Conservation (phyloP, 2,329 filamentous ascomycete genomes). For the Fusarium metavorans region DNA sequence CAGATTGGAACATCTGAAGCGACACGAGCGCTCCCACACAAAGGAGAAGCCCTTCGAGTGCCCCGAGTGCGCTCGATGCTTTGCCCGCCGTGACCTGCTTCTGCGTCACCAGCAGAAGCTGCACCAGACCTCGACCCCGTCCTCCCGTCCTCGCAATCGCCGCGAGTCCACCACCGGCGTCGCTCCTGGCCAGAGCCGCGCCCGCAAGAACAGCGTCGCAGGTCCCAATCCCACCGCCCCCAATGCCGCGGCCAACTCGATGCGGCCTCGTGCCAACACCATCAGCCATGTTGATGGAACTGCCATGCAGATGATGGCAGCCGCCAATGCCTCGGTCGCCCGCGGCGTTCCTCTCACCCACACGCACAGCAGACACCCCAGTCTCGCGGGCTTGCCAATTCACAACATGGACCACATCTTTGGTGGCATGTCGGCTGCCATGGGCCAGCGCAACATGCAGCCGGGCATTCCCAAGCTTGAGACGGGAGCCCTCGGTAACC, state of each 20-base stretch:
- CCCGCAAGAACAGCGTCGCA: conserved; percentile 92
- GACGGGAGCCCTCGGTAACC: conserved; percentile 74
- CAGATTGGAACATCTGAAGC: conserved; percentile 93
- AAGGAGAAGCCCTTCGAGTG: conserved; percentile 99
- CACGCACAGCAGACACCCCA: conserved; percentile 79
- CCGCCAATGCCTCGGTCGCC: conserved; percentile 66
- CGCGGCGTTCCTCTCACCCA: conserved; percentile 63
- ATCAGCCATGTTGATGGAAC: conserved; percentile 91
- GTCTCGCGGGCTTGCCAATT: conserved; percentile 75
- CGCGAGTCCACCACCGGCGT: conserved; percentile 88
- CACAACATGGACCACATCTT: conserved; percentile 73
- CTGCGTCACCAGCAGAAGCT: conserved; percentile 98
- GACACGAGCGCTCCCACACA: conserved; percentile 96
- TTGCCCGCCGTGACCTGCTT: conserved; percentile 91
- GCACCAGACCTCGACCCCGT: conserved; percentile 91
- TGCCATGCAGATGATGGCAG: conserved; percentile 78
- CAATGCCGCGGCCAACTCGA: conserved; percentile 65
- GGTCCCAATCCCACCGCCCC: conserved; percentile 61
- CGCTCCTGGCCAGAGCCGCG: conserved; percentile 74
- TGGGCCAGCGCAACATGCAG: conserved; percentile 74
- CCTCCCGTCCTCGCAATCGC: conserved; percentile 86
- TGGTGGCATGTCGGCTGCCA: conserved; percentile 76
- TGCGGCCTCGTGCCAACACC: conserved; percentile 93
- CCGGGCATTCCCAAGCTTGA: conserved; percentile 86
- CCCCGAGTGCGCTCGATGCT: conserved; percentile 92